Conservation (phyloP, 2,329 filamentous ascomycete genomes). For the Botrytis byssoidea region DNA sequence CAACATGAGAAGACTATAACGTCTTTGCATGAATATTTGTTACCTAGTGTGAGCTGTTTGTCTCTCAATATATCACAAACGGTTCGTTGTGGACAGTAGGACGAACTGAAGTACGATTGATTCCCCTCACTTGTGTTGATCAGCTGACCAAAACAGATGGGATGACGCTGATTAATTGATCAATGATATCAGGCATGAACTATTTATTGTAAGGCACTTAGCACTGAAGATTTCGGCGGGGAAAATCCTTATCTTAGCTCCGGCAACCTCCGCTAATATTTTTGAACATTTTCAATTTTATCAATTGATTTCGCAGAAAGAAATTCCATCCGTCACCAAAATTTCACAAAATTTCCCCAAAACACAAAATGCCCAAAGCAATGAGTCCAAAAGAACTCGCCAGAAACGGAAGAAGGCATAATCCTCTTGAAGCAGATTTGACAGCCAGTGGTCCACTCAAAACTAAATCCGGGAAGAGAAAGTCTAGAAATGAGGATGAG, state of each 20-base stretch:
- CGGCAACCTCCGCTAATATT: conserved; percentile 14
- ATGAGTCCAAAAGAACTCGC: conserved; percentile 55
- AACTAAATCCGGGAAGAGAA: conserved; percentile 70
- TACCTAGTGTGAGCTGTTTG: not conserved
- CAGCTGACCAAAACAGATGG: no score
- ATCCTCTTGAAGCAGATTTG: conserved; percentile 88
- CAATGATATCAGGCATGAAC: not conserved
- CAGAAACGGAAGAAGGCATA: conserved; percentile 70
- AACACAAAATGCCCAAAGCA: conserved; percentile 72
- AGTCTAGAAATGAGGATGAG: conserved; percentile 57
- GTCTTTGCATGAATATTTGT: not conserved
- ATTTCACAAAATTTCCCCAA: not conserved
- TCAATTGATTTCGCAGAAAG: conserved; percentile 16
- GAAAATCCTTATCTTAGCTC: conserved; percentile 23
- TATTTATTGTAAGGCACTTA: not conserved
- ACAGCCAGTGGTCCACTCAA: conserved; percentile 67
- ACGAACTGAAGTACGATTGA: not conserved
- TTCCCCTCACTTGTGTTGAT: not conserved
- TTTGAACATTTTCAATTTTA: conserved; percentile 24
- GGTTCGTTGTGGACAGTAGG: not conserved
- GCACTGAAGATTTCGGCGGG: not conserved
- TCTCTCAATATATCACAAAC: not conserved
- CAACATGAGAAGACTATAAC: not conserved
- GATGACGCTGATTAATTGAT: not conserved
- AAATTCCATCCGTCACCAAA: conserved; percentile 23